Conservation (phyloP, 805 yeast species). For the Dipodascus albidus region DNA sequence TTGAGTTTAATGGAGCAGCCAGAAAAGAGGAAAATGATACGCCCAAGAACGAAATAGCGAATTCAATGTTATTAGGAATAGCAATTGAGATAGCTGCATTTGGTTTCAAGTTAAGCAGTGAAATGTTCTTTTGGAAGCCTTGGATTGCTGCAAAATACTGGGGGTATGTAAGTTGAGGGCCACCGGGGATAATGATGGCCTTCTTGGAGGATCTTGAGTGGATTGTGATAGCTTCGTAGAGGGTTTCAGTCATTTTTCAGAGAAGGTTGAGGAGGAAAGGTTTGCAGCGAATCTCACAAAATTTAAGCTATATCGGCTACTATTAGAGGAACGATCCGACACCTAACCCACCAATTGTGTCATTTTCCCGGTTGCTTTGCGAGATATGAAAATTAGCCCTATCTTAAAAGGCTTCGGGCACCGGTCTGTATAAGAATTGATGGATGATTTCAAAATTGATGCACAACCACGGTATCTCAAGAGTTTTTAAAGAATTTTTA, state of each 20-base stretch:
- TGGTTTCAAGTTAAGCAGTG: conserved; percentile 24
- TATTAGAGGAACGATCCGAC: no score
- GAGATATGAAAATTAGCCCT: no score
- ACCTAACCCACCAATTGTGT: not conserved
- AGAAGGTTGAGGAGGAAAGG: not conserved
- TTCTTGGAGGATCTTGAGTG: not conserved
- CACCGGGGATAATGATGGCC: conserved; percentile 34
- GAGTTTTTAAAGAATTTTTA: no score
- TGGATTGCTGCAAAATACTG: conserved; percentile 35
- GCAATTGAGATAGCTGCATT: conserved; percentile 47
- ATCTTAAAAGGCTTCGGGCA: no score
- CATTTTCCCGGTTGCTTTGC: no score
- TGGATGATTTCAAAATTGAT: no score
- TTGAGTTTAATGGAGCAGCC: conserved; percentile 61
- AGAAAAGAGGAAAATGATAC: conserved; percentile 43
- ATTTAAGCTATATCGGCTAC: no score
- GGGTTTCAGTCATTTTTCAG: conserved; percentile 1
- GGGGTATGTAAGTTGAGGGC: conserved; percentile 34
- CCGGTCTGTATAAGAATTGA: no score
- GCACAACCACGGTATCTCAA: no score
- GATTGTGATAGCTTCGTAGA: not conserved
- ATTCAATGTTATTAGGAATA: conserved; percentile 50
- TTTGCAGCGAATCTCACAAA: no score
- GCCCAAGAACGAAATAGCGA: conserved; percentile 44
- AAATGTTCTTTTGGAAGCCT: conserved; percentile 35